These are phyloP conservation scores for Scytalidium lignicola DNA, from an alignment of 2,329 filamentous ascomycete species.

Conservation along the genomic window DNA sequence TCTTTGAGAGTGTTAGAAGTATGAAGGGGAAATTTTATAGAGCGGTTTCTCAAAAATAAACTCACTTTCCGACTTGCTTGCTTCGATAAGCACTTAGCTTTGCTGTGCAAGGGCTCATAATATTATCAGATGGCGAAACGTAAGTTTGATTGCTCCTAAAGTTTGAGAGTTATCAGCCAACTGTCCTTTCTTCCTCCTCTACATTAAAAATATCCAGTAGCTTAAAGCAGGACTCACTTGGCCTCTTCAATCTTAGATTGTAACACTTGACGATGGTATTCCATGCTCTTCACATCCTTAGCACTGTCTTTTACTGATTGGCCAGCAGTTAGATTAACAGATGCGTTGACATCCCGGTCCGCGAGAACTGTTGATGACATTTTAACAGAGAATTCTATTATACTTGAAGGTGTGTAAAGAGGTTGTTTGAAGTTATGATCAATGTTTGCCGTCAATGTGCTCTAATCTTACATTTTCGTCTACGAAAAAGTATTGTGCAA, in stretches of 20 bases:
- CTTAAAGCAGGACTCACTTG: conserved; percentile 44
- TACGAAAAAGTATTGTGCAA: background rate
- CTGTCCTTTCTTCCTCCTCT: conserved; percentile 9
- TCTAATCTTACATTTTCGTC: background rate
- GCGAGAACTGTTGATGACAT: conserved; percentile 60
- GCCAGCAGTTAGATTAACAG: conserved; percentile 32
- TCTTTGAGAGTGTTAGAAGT: conserved; percentile 32
- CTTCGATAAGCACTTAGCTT: conserved; percentile 77
- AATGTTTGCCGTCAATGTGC: background rate
- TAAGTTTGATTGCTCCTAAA: conserved; percentile 40
- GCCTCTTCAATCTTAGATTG: conserved; percentile 66
- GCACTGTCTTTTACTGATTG: conserved; percentile 21
- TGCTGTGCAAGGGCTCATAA: conserved; percentile 80
- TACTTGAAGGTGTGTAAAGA: conserved; percentile 1
- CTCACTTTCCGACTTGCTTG: conserved; percentile 74
- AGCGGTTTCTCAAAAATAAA: conserved; percentile 16
- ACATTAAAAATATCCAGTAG: background rate
- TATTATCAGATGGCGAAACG: conserved; percentile 80
- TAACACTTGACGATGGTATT: conserved; percentile 72
- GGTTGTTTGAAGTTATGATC: background rate
- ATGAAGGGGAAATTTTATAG: background rate
- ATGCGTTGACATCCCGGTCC: conserved; percentile 61
- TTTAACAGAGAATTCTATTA: conserved; percentile 5
- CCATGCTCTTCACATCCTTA: conserved; percentile 60
- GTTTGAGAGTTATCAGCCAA: conserved; percentile 1